Percentiles rank a stretch among this genome's conserved stretches.
Evolutionary conservation across 805 yeast species (phyloP).

Genomic region (Kluyveromyces lactis): DNA sequence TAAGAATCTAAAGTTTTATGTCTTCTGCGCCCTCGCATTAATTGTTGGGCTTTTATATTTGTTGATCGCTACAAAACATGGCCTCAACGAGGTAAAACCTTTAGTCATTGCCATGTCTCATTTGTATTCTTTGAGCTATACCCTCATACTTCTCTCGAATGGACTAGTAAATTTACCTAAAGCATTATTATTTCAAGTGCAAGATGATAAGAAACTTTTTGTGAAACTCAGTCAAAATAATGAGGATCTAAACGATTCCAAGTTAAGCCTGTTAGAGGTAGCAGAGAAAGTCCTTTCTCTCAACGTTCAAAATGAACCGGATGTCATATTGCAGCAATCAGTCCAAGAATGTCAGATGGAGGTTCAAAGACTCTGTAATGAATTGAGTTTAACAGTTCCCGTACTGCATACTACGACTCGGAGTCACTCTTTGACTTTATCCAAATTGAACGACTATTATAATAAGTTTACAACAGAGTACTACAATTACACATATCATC

Average conservation of each 20-base stretch:
- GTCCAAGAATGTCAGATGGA: slow-evolving; percentile 23
- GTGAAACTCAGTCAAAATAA: slow-evolving; percentile 25
- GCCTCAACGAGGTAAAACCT: slow-evolving; percentile 21
- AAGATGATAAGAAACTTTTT: slow-evolving; percentile 17
- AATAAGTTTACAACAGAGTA: slow-evolving; percentile 25
- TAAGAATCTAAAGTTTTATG: slow-evolving; percentile 25
- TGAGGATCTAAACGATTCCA: slow-evolving; percentile 26
- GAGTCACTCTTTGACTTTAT: slow-evolving; percentile 10
- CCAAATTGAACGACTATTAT: slow-evolving; percentile 20
- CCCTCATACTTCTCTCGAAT: slow-evolving; percentile 20
- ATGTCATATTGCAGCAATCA: slow-evolving; percentile 17
- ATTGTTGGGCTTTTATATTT: slow-evolving; percentile 20
- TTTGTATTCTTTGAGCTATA: slow-evolving; percentile 25
- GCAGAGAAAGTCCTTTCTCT: slow-evolving; percentile 19
- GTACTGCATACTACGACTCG: not conserved
- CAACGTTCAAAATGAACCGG: slow-evolving; percentile 14
- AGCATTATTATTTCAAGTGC: slow-evolving; percentile 13
- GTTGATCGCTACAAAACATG: slow-evolving; percentile 18
- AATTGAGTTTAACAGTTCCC: slow-evolving; percentile 11
- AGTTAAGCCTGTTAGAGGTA: slow-evolving; percentile 20
- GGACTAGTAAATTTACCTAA: slow-evolving; percentile 25
- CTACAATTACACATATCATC: slow-evolving; percentile 22
- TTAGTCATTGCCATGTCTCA: slow-evolving; percentile 26
- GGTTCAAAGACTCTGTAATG: slow-evolving; percentile 15
- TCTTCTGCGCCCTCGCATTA: slow-evolving; percentile 17